Evolutionary conservation across 345 rosid species (phyloP).

Genomic region (Mangifera indica): DNA sequence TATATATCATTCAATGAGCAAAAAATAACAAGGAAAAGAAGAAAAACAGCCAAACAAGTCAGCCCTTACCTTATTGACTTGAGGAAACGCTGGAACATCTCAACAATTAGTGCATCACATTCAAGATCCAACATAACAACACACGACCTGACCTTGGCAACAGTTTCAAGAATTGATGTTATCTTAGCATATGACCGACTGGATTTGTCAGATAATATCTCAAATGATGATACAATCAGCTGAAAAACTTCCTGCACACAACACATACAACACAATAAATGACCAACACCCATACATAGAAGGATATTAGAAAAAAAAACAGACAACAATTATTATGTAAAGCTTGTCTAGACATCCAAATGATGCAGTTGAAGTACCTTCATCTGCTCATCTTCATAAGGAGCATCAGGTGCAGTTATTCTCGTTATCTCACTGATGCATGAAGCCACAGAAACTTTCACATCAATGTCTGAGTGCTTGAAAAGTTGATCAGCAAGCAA

Average conservation of each 20-base stretch:
- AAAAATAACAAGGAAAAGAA: neutral
- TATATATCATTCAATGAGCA: neutral
- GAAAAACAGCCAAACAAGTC: constrained; percentile 9
- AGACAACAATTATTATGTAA: neutral
- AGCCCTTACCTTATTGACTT: constrained; percentile 67
- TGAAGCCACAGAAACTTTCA: constrained; percentile 85
- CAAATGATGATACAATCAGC: constrained; percentile 87
- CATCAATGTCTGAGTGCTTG: constrained; percentile 70
- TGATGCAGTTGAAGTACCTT: constrained; percentile 44
- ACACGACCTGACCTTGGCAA: constrained; percentile 91
- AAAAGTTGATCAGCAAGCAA: constrained; percentile 63
- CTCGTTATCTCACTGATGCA: constrained; percentile 97
- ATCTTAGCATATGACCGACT: constrained; percentile 72
- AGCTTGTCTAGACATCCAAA: neutral
- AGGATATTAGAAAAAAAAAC: neutral
- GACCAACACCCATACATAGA: neutral
- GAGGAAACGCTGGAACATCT: constrained; percentile 92
- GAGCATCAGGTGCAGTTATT: constrained; percentile 99
- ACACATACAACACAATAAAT: constrained; percentile 1
- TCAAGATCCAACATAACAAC: constrained; percentile 99
- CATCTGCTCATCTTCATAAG: constrained; percentile 88
- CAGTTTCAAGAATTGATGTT: constrained; percentile 89
- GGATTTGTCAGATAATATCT: constrained; percentile 61
- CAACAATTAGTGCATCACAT: constrained; percentile 74
- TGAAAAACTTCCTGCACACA: constrained; percentile 79